Base-by-base conservation (phyloP, 1,284 basidiomycete genomes). In the Chiua sp. region DNA sequence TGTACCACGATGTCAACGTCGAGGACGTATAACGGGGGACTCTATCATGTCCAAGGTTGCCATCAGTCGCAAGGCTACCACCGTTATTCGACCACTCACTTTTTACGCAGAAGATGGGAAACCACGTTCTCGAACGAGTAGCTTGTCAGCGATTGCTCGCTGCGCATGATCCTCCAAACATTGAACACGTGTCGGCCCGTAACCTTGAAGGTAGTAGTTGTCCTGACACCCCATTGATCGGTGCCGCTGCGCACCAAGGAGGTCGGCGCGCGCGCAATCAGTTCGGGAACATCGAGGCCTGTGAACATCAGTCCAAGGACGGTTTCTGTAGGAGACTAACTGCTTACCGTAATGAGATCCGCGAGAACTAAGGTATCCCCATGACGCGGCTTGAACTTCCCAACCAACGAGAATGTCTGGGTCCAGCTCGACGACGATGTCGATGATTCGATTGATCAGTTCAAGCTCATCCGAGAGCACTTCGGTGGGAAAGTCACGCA, bases 321-420 rank as follows among this genome's bases (percentile, higher is more conserved):
- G 10, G 3, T 7, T 35, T 53, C 32, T n/a, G 12, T 15, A 16
- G 37, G 28, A 54, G 49, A 28, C 18, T 42, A 52, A 47, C 57
- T 44, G 51, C 48, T 57, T 64, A 92, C 93, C 87, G 63, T 89
- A 87, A 13, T 78, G 75, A 61, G 75, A 73, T 33, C 87, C 90
- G 51, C 96, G 82, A n/a, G 86, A 85, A 55, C 83, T n/a, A n/a
- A n/a, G n/a, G 75, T 96, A 98, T 0, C 96, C 96, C 97, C 97
- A 99, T 2, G 93, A 95, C 0, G 85, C 81, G 20, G 83, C 82
- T 70, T 98, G 93, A 16, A 98, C 83, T 66, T 99, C 96, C 92
- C 94, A 98, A 12, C 97, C 97, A 0, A 87, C 84, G 3, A 99
- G 72, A 48, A 98, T 90, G 72, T 99, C 97, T 0, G 97, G 97